Conservation (phyloP, 257 asterid genomes). For the Linaria vulgaris region DNA sequence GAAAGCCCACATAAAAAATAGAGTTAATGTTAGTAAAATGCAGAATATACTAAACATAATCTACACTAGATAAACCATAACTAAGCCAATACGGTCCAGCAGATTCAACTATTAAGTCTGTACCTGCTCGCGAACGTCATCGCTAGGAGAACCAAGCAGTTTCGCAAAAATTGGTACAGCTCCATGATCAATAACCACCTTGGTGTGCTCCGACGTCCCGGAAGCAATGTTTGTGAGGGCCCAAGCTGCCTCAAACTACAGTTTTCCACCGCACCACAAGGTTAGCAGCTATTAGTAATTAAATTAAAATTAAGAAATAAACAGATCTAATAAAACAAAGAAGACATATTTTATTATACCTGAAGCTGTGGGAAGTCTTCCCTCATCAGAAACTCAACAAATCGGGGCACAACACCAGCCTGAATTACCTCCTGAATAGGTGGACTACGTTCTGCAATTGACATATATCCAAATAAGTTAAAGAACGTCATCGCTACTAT, state of each 20-base stretch:
- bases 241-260: conserved; percentile 96
- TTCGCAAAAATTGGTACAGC: conserved; percentile 77
- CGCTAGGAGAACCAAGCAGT: conserved; percentile 83
- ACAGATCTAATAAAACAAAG: neutral
- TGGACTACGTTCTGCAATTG: conserved; percentile 83
- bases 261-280: neutral
- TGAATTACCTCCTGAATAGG: conserved; percentile 86
- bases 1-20: neutral
- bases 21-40: neutral
- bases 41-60: no score
- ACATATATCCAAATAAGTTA: no score
- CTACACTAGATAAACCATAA: no score
- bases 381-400: conserved; percentile 71
- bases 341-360: conserved; percentile 34
- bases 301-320: no score
- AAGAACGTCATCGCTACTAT: no score
- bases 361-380: conserved; percentile 88
- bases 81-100: neutral
- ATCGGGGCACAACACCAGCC: conserved; percentile 84
- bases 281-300: neutral
- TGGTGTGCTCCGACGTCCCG: conserved; percentile 90
- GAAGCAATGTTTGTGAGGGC: conserved; percentile 94
- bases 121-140: conserved; percentile 96
- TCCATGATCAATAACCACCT: conserved; percentile 83
- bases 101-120: neutral